Base-by-base conservation (phyloP, 441 rosid species). In the Arabidopsis hybrid region DNA sequence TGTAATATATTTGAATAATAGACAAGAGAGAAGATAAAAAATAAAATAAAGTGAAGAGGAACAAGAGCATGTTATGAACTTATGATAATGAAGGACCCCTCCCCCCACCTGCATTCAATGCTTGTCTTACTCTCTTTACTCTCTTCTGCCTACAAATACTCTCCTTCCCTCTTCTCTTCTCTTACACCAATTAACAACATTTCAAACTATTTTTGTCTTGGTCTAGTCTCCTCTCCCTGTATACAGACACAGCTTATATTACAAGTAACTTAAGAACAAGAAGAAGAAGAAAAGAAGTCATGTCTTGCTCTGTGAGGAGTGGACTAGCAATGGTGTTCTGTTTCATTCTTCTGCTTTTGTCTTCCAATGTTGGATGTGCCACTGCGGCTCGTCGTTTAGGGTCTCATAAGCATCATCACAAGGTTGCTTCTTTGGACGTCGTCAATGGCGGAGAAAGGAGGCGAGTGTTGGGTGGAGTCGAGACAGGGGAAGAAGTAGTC, bases 11-110 rank as follows among this genome's bases (percentile, higher is more conserved):
- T 71, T 65, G 73, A 59, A 50, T 38, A 76, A 49, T 18, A 46
- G 63, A 65, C 72, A 32, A 66, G 55, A 66, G 67, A 58, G 58
- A 32, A 13, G 52, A 45, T 38, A 11, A 3, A 39, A 11, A 18
- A 34, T 17, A 6, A 29, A 53, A 38, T 8, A 50, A 26, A 40
- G 26, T 42, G 47, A 57, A 57, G 66, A 69, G 77, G 77, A 77
- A 71, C 80, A 77, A 38, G 59, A 77, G 69, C 80, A 77, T 77
- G 80, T n/a, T n/a, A n/a, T n/a, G n/a, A n/a, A n/a, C n/a, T 77
- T 77, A 6, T 77, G 68, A 38, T 21, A 64, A 57, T 57, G 76
- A 71, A 76, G 76, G 76, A 71, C 53, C 69, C 65, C 67, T 76
- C 52, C 69, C 66, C 67, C 80, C 58, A 71, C 76, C 76, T 71